Base-by-base conservation (phyloP, 495 filamentous ascomycete species). In the Aspergillus indologenus region DNA sequence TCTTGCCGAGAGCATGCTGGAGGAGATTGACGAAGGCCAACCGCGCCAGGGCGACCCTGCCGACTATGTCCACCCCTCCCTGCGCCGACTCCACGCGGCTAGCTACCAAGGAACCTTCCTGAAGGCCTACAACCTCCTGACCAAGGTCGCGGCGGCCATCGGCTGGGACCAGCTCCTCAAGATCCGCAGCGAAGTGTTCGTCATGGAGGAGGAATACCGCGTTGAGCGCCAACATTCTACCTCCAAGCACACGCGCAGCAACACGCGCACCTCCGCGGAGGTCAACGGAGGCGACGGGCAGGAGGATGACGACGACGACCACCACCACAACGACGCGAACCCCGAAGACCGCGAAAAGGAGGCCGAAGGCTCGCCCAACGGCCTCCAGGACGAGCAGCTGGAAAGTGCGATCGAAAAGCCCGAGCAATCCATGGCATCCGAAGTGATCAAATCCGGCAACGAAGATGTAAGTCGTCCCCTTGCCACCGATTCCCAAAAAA, bases 171-270 rank as follows among this genome's bases (percentile, higher is more conserved):
- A 96, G 65, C 81, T 98, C 15, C 80, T 98, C 23, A 92, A 89
- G 68, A 92, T 91, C 62, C 83, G 94, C 53, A 97, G 93, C 74
- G 90, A 93, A 58, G 94, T 98, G 5, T 98, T 98, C 64, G 95
- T 98, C 26, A 98, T 98, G 94, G 94, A 98, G 67, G 94, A 98
- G 66, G 94, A 98, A 70, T 98, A 98, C 63, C 85, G 95, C 17
- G 87, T 83, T 54, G 94, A 98, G 73, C 92, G 90, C 62, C 88
- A 94, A 59, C 86, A 87, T 56, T 71, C 77, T n/a, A 57, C n/a
- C 71, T 79, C 58, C 40, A 69, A 78, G 71, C 59, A 56, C 46
- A 22, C 51, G 54, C 61, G 47, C 2, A 42, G 19, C 34, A 45
- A 54, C 11, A 49, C 45, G 20, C 23, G 18, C 40, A 56, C 26